Base-by-base conservation (phyloP, 805 yeast species). In the Candida dajiaensis region DNA sequence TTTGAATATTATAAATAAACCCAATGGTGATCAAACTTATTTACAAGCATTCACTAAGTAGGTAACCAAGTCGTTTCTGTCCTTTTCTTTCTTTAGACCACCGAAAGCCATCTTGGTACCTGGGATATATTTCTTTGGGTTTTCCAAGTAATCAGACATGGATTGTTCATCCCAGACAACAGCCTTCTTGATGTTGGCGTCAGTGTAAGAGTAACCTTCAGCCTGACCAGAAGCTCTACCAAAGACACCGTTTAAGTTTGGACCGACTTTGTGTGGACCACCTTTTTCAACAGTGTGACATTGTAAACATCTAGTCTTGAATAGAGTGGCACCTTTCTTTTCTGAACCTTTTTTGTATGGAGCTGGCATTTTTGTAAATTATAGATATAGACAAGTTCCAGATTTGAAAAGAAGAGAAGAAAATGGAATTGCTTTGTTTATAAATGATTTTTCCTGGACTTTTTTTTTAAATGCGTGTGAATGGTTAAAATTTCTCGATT, bases 81-180 rank as follows among this genome's bases (percentile, higher is more conserved):
- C 99, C 85, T 89, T 92, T 57, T 89, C 84, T 82, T 94, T 94
- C 90, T 94, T 94, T 74, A 94, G 82, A 78, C 99, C 99, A 77
- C 97, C 99, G 65, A 92, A 94, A 57, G 99, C 98, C 99, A 94
- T 94, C 86, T 94, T 94, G 78, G 98, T 94, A 73, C 99, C 99
- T 70, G 99, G 99, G 62, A 94, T 89, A 80, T 89, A 94, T 79
- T 94, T 94, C 95, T 94, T 94, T 77, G 99, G 99, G 87, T 94
- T 94, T 76, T 86, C 95, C 73, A 94, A 82, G 85, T 94, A 94
- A 72, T 87, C 96, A 62, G 85, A 78, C 85, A 94, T 80, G 71
- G 89, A 80, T 69, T 89, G 89, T 66, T 82, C 89, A 58, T 66
- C 61, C 99, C 99, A 94, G 50, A 62, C 61, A 54, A 94, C 95